Base-by-base conservation (phyloP, 495 filamentous ascomycete genomes). In the Cercophora scortea region DNA sequence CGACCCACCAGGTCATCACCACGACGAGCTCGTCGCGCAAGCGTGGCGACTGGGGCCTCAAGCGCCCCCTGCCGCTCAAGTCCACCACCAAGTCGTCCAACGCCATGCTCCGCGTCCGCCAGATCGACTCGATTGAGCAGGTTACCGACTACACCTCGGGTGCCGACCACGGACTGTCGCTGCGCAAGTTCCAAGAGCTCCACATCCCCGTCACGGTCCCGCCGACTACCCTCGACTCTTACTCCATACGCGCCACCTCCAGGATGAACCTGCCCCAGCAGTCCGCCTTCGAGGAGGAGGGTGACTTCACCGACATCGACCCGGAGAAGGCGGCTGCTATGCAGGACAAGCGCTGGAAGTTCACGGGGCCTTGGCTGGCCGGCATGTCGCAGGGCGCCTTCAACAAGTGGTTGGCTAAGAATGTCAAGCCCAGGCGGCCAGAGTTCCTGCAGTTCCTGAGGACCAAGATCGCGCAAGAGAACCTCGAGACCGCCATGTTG, bases 11-110 rank as follows among this genome's bases (percentile, higher is more conserved):
- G 56, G 79, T 88, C 55, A 88, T 99, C 62, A 85, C 88, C 15
- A 95, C 91, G 1, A 84, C 90, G 3, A 61, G 68, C 6, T 77
- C 85, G 18, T 90, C 92, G n/a, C 78, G 89, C 35, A 63, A 70
- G 17, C 77, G 79, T 56, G 93, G 93, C 17, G 93, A 97, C 62
- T 99, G 93, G 94, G 93, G 93, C 19, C 72, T 97, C 56, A 99
- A 99, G 69, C 76, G 94, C 38, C 76, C 88, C 8, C 71, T 97
- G 1, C 93, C 93, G 3, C 66, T 83, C 8, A 82, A 81, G 61
- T 81, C 85, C 7, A 95, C 88, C 1, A 84, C 79, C 0, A 83
- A 79, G 52, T 81, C 86, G 8, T 80, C 79, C 3, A 83, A 79
- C 33, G 86, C 91, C 2, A 75, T 85, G 17, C 75, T 96, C 38